Evolutionary conservation across 2,329 filamentous ascomycete genomes (phyloP).

Genomic region (Geosmithia flava): DNA sequence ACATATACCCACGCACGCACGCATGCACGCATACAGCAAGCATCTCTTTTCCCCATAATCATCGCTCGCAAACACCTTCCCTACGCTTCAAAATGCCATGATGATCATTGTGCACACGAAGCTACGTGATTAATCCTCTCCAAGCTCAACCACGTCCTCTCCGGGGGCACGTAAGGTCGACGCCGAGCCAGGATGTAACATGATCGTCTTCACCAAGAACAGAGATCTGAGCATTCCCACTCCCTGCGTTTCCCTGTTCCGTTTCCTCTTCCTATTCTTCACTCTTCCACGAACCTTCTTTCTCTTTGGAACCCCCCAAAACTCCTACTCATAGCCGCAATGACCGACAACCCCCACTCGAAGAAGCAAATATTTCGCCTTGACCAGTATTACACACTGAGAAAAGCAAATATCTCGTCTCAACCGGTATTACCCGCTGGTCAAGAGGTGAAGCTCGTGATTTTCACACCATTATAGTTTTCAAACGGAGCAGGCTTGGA

Average conservation of each 20-base stretch:
- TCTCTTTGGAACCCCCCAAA: neutral
- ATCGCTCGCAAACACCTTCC: too few species aligned
- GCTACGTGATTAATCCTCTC: neutral
- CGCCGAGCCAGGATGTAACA: neutral
- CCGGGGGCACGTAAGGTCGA: neutral
- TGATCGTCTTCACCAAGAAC: constrained; percentile 23
- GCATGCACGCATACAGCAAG: too few species aligned
- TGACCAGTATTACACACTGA: neutral
- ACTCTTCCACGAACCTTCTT: neutral
- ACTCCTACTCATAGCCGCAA: constrained; percentile 14
- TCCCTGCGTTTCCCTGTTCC: neutral
- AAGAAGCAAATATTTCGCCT: constrained; percentile 5
- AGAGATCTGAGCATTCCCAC: constrained; percentile 32
- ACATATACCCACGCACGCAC: too few species aligned
- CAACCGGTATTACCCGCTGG: neutral
- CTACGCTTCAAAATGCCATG: neutral
- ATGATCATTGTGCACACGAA: constrained; percentile 2
- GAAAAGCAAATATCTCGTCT: constrained; percentile 5
- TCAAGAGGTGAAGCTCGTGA: constrained; percentile 12
- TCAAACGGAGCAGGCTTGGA: constrained; percentile 36
- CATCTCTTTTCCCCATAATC: too few species aligned
- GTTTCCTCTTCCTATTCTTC: neutral
- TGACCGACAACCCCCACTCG: constrained; percentile 17
- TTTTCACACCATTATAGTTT: constrained; percentile 31
- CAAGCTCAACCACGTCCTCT: neutral